These are phyloP conservation scores for Pleurotus ostreatus DNA, from an alignment of 768 basidiomycete species.

Conservation along the genomic window DNA sequence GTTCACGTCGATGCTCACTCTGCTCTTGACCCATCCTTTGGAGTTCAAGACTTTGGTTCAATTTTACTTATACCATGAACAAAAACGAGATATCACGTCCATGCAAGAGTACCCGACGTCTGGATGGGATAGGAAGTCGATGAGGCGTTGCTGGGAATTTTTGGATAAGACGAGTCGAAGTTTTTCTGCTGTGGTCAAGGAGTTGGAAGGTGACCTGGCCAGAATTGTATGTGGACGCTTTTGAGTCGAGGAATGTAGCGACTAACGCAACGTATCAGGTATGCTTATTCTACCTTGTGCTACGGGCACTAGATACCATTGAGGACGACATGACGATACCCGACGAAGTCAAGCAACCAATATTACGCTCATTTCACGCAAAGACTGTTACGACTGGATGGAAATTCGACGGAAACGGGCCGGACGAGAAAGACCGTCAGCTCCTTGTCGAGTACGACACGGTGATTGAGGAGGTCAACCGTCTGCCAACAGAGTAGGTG, in stretches of 20 bases:
- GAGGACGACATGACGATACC: conserved; percentile 98
- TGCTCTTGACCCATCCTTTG: conserved; percentile 72
- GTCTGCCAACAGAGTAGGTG: conserved; percentile 58
- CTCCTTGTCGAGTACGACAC: conserved; percentile 80
- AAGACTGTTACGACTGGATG: conserved; percentile 81
- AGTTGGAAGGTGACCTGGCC: conserved; percentile 92
- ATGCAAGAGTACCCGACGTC: conserved; percentile 71
- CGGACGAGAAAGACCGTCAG: conserved; percentile 83
- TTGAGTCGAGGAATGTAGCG: background rate
- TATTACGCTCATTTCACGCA: conserved; percentile 80
- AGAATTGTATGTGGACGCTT: conserved; percentile 63
- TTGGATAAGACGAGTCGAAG: conserved; percentile 86
- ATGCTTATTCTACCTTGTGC: conserved; percentile 90
- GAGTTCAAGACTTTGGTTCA: conserved; percentile 84
- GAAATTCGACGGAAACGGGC: conserved; percentile 79
- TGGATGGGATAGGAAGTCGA: conserved; percentile 81
- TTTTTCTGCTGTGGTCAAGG: conserved; percentile 92
- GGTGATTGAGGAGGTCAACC: conserved; percentile 77
- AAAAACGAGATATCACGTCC: conserved; percentile 77
- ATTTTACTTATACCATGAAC: conserved; percentile 79
- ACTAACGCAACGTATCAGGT: conserved; percentile 47
- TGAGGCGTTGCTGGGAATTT: conserved; percentile 89
- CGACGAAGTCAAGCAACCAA: conserved; percentile 78
- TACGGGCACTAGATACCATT: conserved; percentile 93
- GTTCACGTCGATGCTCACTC: conserved; percentile 53